Evolutionary conservation across 2,329 filamentous ascomycete species (phyloP).

Genomic region (Thelonectria discophora): DNA sequence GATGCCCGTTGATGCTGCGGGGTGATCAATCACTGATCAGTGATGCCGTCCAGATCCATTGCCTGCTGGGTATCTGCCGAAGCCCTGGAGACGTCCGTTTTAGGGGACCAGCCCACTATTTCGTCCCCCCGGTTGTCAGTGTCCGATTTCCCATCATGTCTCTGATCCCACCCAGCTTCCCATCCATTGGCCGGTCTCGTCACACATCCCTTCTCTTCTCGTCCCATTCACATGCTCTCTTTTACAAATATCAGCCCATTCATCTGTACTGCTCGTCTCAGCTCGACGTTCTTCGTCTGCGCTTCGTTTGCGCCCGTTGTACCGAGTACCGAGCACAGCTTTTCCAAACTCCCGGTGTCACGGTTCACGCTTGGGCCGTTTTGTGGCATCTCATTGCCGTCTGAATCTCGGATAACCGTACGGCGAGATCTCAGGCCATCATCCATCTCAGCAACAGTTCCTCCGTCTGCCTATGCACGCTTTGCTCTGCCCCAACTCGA

Average conservation of each 20-base stretch:
- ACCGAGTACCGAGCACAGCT: neutral
- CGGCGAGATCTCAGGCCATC: neutral
- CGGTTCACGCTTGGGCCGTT: neutral
- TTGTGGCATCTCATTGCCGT: conserved; percentile 1
- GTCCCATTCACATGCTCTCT: conserved; percentile 26
- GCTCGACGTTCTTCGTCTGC: conserved; percentile 3
- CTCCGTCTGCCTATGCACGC: too few species aligned
- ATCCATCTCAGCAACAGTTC: too few species aligned
- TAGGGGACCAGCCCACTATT: conserved; percentile 14
- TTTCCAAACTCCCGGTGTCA: conserved; percentile 1
- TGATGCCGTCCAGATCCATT: conserved; percentile 4
- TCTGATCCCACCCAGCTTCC: neutral
- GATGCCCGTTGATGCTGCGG: conserved; percentile 12
- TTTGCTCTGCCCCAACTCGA: neutral
- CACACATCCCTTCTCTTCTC: neutral
- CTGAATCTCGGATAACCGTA: neutral
- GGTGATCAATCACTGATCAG: neutral
- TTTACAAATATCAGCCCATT: conserved; percentile 17
- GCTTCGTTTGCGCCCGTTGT: neutral
- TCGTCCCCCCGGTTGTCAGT: conserved; percentile 18
- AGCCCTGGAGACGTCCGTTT: conserved; percentile 6
- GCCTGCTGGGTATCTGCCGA: neutral
- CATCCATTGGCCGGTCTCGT: neutral
- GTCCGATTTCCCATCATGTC: conserved; percentile 6
- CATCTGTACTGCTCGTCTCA: conserved; percentile 9